Evolutionary conservation across 345 rosid genomes (phyloP).

Genomic region (Populus nigra): DNA sequence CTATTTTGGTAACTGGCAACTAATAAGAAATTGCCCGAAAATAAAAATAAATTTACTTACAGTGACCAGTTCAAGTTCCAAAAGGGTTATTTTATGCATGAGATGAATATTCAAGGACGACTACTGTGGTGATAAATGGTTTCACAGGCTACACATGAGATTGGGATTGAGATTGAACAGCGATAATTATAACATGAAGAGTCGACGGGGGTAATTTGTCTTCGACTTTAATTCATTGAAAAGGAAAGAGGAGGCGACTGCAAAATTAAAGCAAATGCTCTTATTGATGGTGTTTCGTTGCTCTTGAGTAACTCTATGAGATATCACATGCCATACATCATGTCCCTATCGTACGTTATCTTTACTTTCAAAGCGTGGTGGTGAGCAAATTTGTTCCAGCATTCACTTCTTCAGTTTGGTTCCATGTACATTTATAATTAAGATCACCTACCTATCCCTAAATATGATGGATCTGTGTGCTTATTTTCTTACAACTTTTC

Average conservation of each 20-base stretch:
- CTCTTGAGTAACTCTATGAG: neutral
- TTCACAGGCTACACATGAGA: slow-evolving; percentile 7
- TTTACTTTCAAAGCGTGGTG: neutral
- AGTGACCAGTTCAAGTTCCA: too few species aligned
- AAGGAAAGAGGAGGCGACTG: neutral
- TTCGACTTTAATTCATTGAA: slow-evolving; percentile 17
- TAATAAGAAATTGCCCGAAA: too few species aligned
- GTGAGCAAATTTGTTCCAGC: neutral
- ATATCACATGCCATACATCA: neutral
- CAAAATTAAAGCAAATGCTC: neutral
- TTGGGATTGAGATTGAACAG: neutral
- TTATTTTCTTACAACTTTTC: neutral
- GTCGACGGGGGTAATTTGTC: slow-evolving; percentile 16
- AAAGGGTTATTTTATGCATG: too few species aligned
- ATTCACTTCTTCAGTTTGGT: neutral
- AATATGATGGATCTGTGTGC: neutral
- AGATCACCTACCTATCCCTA: neutral
- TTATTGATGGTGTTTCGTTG: neutral
- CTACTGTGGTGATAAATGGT: slow-evolving; percentile 8
- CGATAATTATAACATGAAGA: slow-evolving; percentile 2
- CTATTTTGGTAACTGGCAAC: too few species aligned
- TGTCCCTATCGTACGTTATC: slow-evolving; percentile 14
- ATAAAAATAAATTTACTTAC: too few species aligned
- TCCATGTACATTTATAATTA: slow-evolving; percentile 7
- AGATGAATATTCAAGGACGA: too few species aligned